phyloP scores from a whole-genome alignment of 2,329 filamentous ascomycete species.

The Ophiostoma australiae region DNA sequence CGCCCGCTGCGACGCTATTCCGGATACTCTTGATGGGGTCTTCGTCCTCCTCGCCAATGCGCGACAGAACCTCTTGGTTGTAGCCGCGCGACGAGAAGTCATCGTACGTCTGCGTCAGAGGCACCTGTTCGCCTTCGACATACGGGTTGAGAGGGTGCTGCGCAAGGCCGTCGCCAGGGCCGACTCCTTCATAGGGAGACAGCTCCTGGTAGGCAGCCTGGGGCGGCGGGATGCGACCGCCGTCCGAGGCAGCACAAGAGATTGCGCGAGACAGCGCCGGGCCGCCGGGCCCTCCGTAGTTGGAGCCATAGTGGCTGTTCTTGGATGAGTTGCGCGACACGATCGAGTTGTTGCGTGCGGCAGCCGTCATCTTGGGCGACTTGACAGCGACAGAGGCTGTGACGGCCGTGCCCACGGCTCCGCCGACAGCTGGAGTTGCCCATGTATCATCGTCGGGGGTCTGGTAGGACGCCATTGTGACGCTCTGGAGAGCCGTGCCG shows the following conservation, averaged over 20 bases:
- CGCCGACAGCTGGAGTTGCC: conserved; percentile 17
- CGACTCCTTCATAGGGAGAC: conserved; percentile 26
- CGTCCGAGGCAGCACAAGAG: not conserved
- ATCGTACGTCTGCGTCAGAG: conserved; percentile 41
- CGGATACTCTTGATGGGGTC: not conserved
- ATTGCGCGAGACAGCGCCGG: not conserved
- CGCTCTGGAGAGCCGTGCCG: not conserved
- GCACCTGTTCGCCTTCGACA: conserved; percentile 34
- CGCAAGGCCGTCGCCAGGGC: conserved; percentile 1
- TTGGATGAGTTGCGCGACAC: conserved; percentile 22
- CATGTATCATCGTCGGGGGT: conserved; percentile 3
- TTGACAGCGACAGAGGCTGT: conserved; percentile 15
- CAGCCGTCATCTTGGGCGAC: not conserved
- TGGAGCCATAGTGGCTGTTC: conserved; percentile 14
- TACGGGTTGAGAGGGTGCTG: not conserved
- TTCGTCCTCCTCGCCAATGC: conserved; percentile 35
- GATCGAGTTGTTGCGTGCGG: conserved; percentile 11
- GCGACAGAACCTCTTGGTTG: conserved; percentile 38
- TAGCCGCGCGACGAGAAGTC: conserved; percentile 44
- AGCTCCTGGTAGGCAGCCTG: conserved; percentile 12
- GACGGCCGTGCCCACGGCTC: not conserved
- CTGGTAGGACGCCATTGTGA: not conserved
- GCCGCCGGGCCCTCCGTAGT: not conserved
- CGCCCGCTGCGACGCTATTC: not conserved
- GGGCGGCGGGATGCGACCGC: not conserved